These are phyloP conservation scores for Leishmania amazonensis DNA, from an alignment of 208 protist species.

Conservation along the genomic window DNA sequence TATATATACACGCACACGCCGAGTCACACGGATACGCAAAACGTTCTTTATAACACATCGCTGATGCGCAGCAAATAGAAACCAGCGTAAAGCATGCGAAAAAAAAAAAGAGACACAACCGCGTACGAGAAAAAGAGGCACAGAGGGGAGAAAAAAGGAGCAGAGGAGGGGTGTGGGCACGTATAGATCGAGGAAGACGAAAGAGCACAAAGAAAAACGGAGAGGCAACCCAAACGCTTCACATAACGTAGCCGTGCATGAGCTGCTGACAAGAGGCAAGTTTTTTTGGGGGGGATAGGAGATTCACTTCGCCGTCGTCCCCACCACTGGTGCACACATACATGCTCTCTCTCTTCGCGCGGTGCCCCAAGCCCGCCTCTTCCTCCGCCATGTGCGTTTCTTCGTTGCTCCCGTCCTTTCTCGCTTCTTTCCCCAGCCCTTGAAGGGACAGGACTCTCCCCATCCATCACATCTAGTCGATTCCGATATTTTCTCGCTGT, in stretches of 20 bases:
- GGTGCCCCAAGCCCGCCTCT: neutral
- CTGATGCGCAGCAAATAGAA: neutral
- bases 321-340: neutral
- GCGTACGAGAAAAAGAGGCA: neutral
- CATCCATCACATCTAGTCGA: neutral
- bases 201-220: neutral
- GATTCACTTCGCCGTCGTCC: neutral
- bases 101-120: slow-evolving; percentile 18
- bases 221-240: neutral
- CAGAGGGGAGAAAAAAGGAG: neutral
- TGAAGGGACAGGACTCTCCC: neutral
- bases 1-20: neutral
- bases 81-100: neutral
- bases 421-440: neutral
- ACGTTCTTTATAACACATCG: neutral
- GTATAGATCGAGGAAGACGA: neutral
- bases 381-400: neutral
- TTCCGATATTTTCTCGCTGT: neutral
- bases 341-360: neutral
- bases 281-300: too few species aligned
- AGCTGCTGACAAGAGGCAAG: neutral
- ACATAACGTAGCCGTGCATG: neutral
- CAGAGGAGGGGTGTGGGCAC: neutral
- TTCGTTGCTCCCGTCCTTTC: neutral
- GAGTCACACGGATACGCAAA: neutral